Evolutionary conservation across 257 asterid genomes (phyloP), one percentile per base, ranked within the genome.

Genomic region (Primulina eburnea): DNA sequence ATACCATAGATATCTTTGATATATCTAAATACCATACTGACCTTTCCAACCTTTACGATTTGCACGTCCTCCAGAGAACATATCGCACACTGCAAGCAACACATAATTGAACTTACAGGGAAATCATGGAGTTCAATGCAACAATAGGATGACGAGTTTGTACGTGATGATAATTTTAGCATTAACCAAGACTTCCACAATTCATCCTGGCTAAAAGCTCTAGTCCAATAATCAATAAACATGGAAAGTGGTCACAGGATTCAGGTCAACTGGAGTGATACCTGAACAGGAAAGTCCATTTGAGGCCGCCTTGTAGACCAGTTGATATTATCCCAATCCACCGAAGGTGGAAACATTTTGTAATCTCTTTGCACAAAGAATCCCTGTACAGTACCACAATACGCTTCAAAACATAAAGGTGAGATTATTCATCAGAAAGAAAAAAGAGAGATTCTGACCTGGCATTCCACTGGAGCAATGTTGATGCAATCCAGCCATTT

Each of bases 301-400:
- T 85, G 99, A 14, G 99, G 88, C 55, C 80, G 88, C 83, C 99
- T 89, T 6, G 96, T 82, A 50, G 97, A 86, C 99, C 99, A 94
- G 76, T 83, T 52, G 79, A 94, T 94, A 79, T 94, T 94, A 74
- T 94, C 92, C 99, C 97, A 94, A 74, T 94, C 80, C 29, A 91
- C 96, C 60, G 97, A 81, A 62, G 99, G 99, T 63, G 99, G 97
- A 83, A 94, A 94, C 96, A 94, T 89, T 82, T 94, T 91, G 79
- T 94, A 94, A 83, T 94, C 97, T 81, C 75, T 94, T 84, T 94
- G 97, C 97, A 84, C 83, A 76, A 94, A 94, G 80, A 94, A 94
- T 62, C 99, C 99, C 99, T 93, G 79, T 62, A 73, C 58, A 77
- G 38, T 47, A 82, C 68, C 74, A 73, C 72, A 28, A 70, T 40